Evolutionary conservation across 2,329 filamentous ascomycete genomes (phyloP), one percentile per base, ranked within the genome.

Genomic region (Monosporascus sp.): DNA sequence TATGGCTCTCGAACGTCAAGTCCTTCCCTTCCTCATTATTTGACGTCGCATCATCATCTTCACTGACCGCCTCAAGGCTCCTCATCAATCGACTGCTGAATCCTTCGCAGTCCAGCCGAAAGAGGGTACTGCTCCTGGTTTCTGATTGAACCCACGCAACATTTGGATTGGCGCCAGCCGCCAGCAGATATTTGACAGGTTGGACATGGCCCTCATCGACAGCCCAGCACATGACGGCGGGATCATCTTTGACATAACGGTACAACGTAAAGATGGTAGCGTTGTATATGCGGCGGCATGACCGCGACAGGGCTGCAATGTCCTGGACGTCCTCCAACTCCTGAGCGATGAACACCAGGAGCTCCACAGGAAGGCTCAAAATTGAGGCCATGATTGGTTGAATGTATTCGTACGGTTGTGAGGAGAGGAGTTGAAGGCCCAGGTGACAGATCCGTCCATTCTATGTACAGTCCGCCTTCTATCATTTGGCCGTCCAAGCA

Each of bases 161-260:
- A 53, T 65, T 58, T 8, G 56, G 51, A 47, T 58, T 51, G 6
- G 59, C 56, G 6, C 62, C 59, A 7, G 55, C 59, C 8, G 39
- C 38, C 5, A 63, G 31, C 24, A 65, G 47, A 6, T 44, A 48
- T 31, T 52, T 37, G 17, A 60, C 42, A 24, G 55, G 59, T 11
- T 22, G 48, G 11, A 52, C 18, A 8, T 24, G 54, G n/a, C 56
- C 59, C 24, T 55, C 42, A 4, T 60, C 51, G 14, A 52, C 54
- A 15, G 58, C 56, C 54, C 56, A 63, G 49, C 49, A 56, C 38
- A 64, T 45, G 5, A 61, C 25, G 1, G 7, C n/a, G 7, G 41
- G 7, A 8, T 60, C 47, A 39, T 60, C 45, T 27, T 57, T 57
- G 24, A 56, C 56, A 17, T 38, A 22, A 0, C 24, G 17, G 48